Conservation (phyloP, 75 land plant genomes). For the Selaginella moellendorffii region DNA sequence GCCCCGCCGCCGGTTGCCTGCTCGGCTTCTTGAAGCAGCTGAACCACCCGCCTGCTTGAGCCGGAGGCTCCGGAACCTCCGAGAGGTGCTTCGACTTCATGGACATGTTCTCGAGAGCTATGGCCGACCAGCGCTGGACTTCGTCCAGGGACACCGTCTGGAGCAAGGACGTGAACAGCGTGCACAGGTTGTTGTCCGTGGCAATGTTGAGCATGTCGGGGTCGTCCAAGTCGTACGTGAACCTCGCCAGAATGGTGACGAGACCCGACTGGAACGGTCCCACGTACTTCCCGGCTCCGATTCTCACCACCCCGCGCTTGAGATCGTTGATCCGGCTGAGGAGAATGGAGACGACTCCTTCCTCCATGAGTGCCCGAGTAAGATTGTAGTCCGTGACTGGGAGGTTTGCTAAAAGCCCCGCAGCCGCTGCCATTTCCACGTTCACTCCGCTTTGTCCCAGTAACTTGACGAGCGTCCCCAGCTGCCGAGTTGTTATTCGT, state of each 20-base stretch:
- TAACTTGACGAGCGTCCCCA: slow-evolving; percentile 34
- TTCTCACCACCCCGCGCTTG: slow-evolving; percentile 23
- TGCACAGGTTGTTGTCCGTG: slow-evolving; percentile 45
- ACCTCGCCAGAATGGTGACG: slow-evolving; percentile 56
- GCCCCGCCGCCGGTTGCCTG: slow-evolving; percentile 17
- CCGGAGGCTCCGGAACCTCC: slow-evolving; percentile 32
- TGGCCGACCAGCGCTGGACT: slow-evolving; percentile 60
- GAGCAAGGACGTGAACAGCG: slow-evolving; percentile 52
- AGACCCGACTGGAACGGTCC: slow-evolving; percentile 63
- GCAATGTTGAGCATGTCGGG: slow-evolving; percentile 35
- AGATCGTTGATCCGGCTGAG: slow-evolving; percentile 28
- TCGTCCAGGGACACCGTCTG: slow-evolving; percentile 64
- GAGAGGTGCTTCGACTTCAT: slow-evolving; percentile 44
- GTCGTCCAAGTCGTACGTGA: slow-evolving; percentile 52
- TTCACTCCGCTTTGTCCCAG: slow-evolving; percentile 30
- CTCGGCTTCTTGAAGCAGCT: slow-evolving; percentile 2
- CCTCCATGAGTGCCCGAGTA: slow-evolving; percentile 40
- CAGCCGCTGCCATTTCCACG: slow-evolving; percentile 47
- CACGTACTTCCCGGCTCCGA: slow-evolving; percentile 33
- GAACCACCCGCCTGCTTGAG: slow-evolving; percentile 3
- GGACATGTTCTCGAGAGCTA: slow-evolving; percentile 75
- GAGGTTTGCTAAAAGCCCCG: slow-evolving; percentile 40
- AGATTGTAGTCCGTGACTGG: slow-evolving; percentile 41
- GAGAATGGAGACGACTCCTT: slow-evolving; percentile 22
- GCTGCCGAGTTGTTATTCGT: slow-evolving; percentile 56